A percentile compares a stretch with the other conserved stretches of the same genome.
Conservation (phyloP, 2,329 filamentous ascomycete genomes). For the Hypoxylon sp. region DNA sequence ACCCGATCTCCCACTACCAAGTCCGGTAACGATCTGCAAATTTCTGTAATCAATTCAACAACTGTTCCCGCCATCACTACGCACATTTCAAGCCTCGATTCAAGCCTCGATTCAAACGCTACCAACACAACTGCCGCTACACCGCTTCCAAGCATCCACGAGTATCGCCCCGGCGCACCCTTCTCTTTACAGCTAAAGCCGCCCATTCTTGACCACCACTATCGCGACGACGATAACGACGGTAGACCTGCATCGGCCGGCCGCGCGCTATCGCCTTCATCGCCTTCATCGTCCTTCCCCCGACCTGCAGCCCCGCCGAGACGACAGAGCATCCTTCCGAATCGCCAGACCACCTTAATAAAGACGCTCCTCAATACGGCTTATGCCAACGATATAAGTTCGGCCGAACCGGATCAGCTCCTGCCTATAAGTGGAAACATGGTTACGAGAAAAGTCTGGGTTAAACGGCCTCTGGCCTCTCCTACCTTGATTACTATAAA, state of each 20-base stretch:
- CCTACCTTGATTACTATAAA: slow-evolving; percentile 88
- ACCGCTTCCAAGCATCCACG: slow-evolving; percentile 55
- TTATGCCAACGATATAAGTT: slow-evolving; percentile 58
- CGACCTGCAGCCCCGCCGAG: slow-evolving; percentile 54
- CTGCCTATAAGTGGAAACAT: slow-evolving; percentile 64
- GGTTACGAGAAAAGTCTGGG: slow-evolving; percentile 90
- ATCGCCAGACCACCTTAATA: slow-evolving; percentile 63
- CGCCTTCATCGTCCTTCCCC: slow-evolving; percentile 40
- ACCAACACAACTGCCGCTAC: slow-evolving; percentile 21
- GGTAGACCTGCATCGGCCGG: slow-evolving; percentile 36
- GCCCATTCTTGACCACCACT: slow-evolving; percentile 34
- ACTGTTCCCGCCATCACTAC: slow-evolving; percentile 35
- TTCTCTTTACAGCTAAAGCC: slow-evolving; percentile 43
- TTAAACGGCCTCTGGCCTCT: slow-evolving; percentile 87
- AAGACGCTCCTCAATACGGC: slow-evolving; percentile 67
- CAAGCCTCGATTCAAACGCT: slow-evolving; percentile 23
- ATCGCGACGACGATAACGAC: slow-evolving; percentile 36
- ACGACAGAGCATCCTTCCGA: slow-evolving; percentile 63
- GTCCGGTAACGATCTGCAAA: slow-evolving; percentile 57
- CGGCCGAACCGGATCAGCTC: slow-evolving; percentile 56
- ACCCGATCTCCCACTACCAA: slow-evolving; percentile 37
- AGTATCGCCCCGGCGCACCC: slow-evolving; percentile 48
- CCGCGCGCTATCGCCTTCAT: slow-evolving; percentile 37
- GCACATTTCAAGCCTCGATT: slow-evolving; percentile 23
- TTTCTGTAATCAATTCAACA: slow-evolving; percentile 44